Conservation (phyloP, 2,329 filamentous ascomycete genomes). For the Colletotrichum tofieldiae region DNA sequence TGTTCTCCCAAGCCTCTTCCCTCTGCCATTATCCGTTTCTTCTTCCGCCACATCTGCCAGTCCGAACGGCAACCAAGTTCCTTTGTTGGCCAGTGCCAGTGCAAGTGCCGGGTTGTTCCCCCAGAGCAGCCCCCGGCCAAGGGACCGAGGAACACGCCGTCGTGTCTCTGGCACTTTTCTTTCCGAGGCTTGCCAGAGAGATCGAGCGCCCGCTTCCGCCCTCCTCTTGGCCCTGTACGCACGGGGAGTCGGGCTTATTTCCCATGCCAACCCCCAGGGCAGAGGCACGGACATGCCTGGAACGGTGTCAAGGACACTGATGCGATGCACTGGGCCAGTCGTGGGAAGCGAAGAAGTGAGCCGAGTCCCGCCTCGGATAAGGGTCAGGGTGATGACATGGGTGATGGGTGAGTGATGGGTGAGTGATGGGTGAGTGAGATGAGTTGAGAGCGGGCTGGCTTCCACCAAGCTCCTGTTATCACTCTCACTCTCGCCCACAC, state of each 20-base stretch:
- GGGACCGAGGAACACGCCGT: slow-evolving; percentile 6
- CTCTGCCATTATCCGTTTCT: slow-evolving; percentile 7
- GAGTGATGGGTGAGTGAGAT: slow-evolving; percentile 14
- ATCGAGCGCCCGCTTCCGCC: neutral
- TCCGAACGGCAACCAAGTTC: slow-evolving; percentile 14
- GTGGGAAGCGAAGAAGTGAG: slow-evolving; percentile 11
- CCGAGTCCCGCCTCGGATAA: neutral
- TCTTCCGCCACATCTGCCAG: slow-evolving; percentile 17
- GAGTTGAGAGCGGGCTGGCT: neutral
- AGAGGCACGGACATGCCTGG: slow-evolving; percentile 12
- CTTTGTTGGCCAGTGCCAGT: slow-evolving; percentile 32
- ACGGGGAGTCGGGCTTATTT: neutral
- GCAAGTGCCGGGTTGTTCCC: slow-evolving; percentile 26
- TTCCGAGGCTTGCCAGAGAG: neutral
- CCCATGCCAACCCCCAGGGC: neutral
- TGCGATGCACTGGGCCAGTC: slow-evolving; percentile 9
- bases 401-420: slow-evolving; percentile 5
- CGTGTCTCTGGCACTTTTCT: neutral
- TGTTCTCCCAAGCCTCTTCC: neutral
- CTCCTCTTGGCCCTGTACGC: neutral
- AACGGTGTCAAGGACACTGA: slow-evolving; percentile 9
- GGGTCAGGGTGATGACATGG: neutral
- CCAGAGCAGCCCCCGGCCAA: slow-evolving; percentile 17
- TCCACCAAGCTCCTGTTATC: neutral
- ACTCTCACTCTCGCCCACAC: neutral